These are phyloP conservation scores for Gomphus sp. DNA, from an alignment of 1,284 basidiomycete species.

Conservation along the genomic window DNA sequence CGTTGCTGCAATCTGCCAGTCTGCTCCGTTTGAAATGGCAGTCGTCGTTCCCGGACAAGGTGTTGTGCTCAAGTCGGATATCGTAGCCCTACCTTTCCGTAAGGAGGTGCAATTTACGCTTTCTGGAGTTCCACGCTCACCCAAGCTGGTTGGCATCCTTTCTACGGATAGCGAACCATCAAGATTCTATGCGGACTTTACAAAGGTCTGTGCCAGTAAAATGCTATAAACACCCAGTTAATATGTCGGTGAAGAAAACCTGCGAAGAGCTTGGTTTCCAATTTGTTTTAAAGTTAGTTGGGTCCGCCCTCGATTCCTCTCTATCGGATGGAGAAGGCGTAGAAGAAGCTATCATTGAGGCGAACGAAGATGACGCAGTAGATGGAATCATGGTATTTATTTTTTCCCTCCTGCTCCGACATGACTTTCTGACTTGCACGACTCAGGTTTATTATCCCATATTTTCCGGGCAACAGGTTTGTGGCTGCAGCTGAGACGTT, in stretches of 20 bases:
- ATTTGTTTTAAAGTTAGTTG: constrained; percentile 43
- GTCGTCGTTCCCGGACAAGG: constrained; percentile 48
- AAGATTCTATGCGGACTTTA: constrained; percentile 89
- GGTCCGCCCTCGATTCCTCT: constrained; percentile 26
- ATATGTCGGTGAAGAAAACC: constrained; percentile 71
- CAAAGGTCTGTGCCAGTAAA: constrained; percentile 44
- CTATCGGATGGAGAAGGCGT: constrained; percentile 60
- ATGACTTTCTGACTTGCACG: constrained; percentile 6
- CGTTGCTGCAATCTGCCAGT: neutral
- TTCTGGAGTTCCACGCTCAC: constrained; percentile 30
- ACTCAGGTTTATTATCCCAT: constrained; percentile 87
- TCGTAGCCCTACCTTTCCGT: constrained; percentile 58
- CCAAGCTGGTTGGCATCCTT: constrained; percentile 88
- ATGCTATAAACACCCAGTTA: constrained; percentile 82
- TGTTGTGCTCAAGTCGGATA: constrained; percentile 65
- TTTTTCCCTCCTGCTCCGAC: no score
- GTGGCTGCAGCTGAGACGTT: constrained; percentile 18
- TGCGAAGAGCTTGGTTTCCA: constrained; percentile 37
- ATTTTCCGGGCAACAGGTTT: constrained; percentile 75
- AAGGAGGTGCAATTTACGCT: constrained; percentile 54
- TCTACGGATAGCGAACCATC: constrained; percentile 84
- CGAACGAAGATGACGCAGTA: constrained; percentile 79
- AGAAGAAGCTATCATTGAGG: constrained; percentile 91
- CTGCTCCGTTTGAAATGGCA: constrained; percentile 13
- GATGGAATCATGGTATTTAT: constrained; percentile 87